phyloP scores from a whole-genome alignment of 352 stramenopile species.

The Globisporangium takayamanum region DNA sequence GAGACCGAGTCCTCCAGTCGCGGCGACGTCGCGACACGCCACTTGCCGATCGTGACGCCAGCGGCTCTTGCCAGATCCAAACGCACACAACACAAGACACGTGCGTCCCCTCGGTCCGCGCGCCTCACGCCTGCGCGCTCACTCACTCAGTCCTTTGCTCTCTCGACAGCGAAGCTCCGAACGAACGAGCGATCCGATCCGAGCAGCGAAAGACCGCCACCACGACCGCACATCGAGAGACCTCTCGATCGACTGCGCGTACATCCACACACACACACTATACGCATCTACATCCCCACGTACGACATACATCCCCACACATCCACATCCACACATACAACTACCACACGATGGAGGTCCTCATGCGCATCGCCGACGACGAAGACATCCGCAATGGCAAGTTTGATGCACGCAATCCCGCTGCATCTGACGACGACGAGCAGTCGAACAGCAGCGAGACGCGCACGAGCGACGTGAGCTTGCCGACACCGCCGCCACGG shows the following conservation, averaged over 20 bases:
- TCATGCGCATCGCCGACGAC: conserved; percentile 3
- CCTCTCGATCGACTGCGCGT: neutral
- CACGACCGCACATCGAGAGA: conserved; percentile 3
- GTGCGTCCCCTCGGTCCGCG: too few relatives aligned
- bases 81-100: too few relatives aligned
- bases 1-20: too few relatives aligned
- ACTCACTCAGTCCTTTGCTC: too few relatives aligned
- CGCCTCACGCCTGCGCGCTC: too few relatives aligned
- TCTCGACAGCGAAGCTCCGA: too few relatives aligned
- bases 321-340: neutral
- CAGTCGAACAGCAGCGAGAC: conserved; percentile 3
- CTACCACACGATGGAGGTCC: neutral
- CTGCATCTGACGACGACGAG: neutral
- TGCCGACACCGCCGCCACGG: conserved; percentile 4
- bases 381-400: neutral
- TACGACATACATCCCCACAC: neutral
- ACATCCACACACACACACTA: neutral
- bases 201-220: conserved; percentile 3
- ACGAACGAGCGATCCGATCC: too few relatives aligned
- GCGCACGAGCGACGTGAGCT: neutral
- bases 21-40: too few relatives aligned
- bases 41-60: too few relatives aligned
- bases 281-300: neutral
- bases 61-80: too few relatives aligned
- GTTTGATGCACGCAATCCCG: neutral